Evolutionary conservation across 306 rosid species (phyloP), one percentile per base, ranked within the genome.

Genomic region (Cicer bijugum): DNA sequence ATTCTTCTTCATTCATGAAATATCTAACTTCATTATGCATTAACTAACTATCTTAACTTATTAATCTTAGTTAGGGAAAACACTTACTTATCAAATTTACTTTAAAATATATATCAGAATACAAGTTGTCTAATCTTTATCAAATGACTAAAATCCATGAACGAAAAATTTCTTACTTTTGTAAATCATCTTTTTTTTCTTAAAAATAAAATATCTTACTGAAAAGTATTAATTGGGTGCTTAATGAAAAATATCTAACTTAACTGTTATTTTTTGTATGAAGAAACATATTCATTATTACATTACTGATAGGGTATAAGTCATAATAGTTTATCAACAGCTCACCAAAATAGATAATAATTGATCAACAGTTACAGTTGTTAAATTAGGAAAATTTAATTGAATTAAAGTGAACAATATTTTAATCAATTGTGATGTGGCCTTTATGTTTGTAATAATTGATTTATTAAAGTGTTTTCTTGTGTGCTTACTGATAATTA

Each of bases 1-100:
- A 53, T 42, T 17, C 52, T 62, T 51, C 46, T 8, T 64, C 53
- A 9, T 53, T 63, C 37, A 60, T 50, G 12, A 79, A 67, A 80
- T 57, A 79, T 79, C 75, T 80, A 48, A 23, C 16, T 46, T 1
- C 10, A 4, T 38, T 66, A 38, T 69, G 46, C 10, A 45, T 14
- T 11, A 35, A 9, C 14, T 10, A 14, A 28, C 9, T 56, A 55
- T 72, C 78, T 38, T 28, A 16, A 3, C 39, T 56, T 56, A 56
- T 56, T 56, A 56, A 9, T 55, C 12, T 55, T 55, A 17, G 37
- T 55, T 9, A 55, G 12, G 6, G 33, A 53, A 53, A 48, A 6
- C 0, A 6, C 2, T 45, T 0, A 28, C 5, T 50, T 50, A 14
- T 1, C 19, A 50, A 50, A 0, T n/a, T 50, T 50, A n/a, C 15